Evolutionary conservation across 2,329 filamentous ascomycete species (phyloP), one percentile per base, ranked within the genome.

Genomic region (Zymoseptoria pseudotritici): DNA sequence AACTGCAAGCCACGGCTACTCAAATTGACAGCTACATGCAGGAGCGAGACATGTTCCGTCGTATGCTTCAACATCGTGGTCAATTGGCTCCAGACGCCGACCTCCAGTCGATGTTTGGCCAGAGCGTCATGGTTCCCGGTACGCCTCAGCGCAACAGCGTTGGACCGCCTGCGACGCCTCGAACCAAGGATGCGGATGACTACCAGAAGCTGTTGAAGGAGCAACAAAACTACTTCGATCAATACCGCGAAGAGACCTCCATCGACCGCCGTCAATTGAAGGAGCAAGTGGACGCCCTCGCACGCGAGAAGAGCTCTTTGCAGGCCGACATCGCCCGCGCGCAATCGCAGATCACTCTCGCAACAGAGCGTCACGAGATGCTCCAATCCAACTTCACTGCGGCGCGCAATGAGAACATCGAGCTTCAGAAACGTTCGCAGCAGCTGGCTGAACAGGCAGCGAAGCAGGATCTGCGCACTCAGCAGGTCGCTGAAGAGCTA

Each of bases 1-100:
- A 97, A 72, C 85, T 96, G 56, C 85, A 87, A 66, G 89, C 89
- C 11, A 87, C 96, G 65, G 85, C 88, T 51, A 86, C 88, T 29
- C 90, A 92, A 59, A 89, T 91, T 64, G 90, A 96, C 78, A 96
- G 90, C 73, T 96, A 96, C 73, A 91, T 94, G 72, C 90, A 91
- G 69, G 94, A 99, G 77, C 87, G 94, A 63, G 93, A 99, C 72
- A 97, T 97, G 85, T 97, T 97, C 86, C 87, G 93, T 21, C 91
- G 92, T 56, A 92, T 97, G 79, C 83, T 97, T 29, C 89, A 93
- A 66, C 89, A 94, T 63, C 82, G 86, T 60, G 84, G 85, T 19
- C 83, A 85, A 60, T 60, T 82, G 74, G 86, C 76, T 72, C 80
- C 70, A 70, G 82, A 71, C 71, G 83, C 72, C 11, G 87, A 91